Percentiles rank a stretch among this genome's conserved stretches.
phyloP scores from a whole-genome alignment of 2,329 filamentous ascomycete genomes.

The Cadophora sp. region DNA sequence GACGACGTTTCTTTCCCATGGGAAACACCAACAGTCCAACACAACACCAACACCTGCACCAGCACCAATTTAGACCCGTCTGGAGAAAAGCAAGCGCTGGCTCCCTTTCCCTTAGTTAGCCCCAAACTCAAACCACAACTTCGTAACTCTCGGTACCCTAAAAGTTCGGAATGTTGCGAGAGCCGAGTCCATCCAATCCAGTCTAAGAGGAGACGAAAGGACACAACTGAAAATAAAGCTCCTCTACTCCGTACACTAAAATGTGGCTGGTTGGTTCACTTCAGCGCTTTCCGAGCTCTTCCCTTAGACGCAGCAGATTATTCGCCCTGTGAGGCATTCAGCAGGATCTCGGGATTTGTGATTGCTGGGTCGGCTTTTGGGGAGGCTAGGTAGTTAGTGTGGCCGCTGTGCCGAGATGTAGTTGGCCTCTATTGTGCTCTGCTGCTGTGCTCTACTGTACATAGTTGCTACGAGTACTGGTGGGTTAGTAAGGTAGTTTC shows the following conservation, averaged over 20 bases:
- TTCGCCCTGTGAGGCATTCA: background rate
- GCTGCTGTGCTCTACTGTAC: no score
- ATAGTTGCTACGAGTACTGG: background rate
- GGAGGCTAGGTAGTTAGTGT: background rate
- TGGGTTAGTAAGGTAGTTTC: background rate
- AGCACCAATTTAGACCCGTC: background rate
- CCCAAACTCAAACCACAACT: conserved; percentile 7
- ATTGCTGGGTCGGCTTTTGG: conserved; percentile 1
- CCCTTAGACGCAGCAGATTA: conserved; percentile 10
- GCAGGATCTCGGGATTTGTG: background rate
- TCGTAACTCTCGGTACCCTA: conserved; percentile 8
- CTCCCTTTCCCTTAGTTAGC: background rate
- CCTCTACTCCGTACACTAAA: no score
- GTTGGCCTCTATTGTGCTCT: background rate
- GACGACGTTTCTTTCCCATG: background rate
- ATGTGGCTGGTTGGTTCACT: no score
- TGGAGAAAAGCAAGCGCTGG: conserved; percentile 4
- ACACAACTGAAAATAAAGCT: no score
- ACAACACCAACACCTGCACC: background rate
- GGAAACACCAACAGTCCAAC: background rate
- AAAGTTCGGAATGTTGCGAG: background rate
- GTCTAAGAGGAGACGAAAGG: no score
- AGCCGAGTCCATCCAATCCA: background rate
- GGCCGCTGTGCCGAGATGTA: background rate
- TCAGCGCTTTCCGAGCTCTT: background rate